Evolutionary conservation across 441 rosid species (phyloP).

Genomic region (Eruca vesicaria): DNA sequence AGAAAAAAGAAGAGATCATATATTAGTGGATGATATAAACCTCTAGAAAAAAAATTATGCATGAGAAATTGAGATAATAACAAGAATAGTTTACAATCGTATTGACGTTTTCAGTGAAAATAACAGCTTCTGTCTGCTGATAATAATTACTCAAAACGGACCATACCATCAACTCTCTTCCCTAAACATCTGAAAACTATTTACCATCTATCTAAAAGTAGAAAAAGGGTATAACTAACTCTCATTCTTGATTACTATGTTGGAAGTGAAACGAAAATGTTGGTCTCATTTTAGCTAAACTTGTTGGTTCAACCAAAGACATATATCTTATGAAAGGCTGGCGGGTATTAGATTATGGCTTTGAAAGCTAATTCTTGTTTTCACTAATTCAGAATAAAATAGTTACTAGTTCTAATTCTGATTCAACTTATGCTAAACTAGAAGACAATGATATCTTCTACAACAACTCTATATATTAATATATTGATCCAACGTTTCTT

Average conservation of each 20-base stretch:
- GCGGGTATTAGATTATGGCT: background rate
- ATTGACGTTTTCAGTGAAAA: background rate
- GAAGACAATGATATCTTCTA: background rate
- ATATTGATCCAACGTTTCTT: background rate
- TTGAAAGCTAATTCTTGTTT: background rate
- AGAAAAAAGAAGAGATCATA: too few species aligned
- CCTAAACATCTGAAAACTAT: background rate
- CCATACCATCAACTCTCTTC: background rate
- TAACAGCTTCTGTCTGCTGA: background rate
- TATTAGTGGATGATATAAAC: background rate
- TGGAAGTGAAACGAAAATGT: background rate
- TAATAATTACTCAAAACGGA: too few species aligned
- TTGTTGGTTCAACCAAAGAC: background rate
- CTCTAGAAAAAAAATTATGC: background rate
- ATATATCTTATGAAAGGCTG: background rate
- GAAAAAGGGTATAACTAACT: background rate
- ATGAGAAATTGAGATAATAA: background rate
- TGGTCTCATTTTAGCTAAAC: background rate
- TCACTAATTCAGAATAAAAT: background rate
- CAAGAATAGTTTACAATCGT: background rate
- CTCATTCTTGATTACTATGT: background rate
- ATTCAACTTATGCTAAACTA: background rate
- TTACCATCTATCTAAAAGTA: background rate
- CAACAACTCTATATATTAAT: background rate
- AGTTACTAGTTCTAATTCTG: background rate